Base-by-base conservation (phyloP, 2,329 filamentous ascomycete species). In the Pestalotiopsis sp. region DNA sequence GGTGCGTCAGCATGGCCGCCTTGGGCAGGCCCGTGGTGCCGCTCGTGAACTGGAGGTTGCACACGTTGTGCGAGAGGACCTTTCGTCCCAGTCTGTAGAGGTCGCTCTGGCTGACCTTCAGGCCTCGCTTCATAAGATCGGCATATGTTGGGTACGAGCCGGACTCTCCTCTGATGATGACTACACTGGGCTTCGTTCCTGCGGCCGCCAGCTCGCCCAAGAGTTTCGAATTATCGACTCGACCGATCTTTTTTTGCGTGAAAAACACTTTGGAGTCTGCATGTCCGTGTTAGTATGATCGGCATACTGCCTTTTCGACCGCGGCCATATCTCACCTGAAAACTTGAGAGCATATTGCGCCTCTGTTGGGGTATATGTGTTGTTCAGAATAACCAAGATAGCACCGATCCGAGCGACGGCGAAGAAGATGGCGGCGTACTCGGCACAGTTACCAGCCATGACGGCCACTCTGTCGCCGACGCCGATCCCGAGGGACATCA, bases 341-440 rank as follows among this genome's bases (percentile, higher is more conserved):
- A 94, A 93, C 67, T 87, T 86, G 36, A 95, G 79, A 11, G 91
- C 92, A 78, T 92, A 91, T 76, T 90, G 86, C 62, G 91, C 89
- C 79, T 95, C 92, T 1, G 86, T 88, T 2, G 90, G 85, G 1
- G 92, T 95, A 77, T 95, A 95, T 0, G 92, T 95, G 80, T 94
- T 95, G 81, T 95, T 95, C 72, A 95, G 82, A 59, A 94, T 93
- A 36, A 94, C 92, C 65, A 94, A 83, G 60, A 92, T 89, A 61
- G 87, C 90, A 11, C 91, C 90, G 20, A 92, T 85, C 61, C 88
- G 85, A 55, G 90, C 89, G 12, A 89, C 90, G 3, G 91, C 91
- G 72, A 94, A 93, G 83, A 93, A 93, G 17, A 93, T 86, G 2
- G 91, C 86, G 38, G 92, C 80, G 89, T 95, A 95, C 88, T 97